Base-by-base conservation (phyloP, 345 rosid species). In the Ceriops zippeliana region DNA sequence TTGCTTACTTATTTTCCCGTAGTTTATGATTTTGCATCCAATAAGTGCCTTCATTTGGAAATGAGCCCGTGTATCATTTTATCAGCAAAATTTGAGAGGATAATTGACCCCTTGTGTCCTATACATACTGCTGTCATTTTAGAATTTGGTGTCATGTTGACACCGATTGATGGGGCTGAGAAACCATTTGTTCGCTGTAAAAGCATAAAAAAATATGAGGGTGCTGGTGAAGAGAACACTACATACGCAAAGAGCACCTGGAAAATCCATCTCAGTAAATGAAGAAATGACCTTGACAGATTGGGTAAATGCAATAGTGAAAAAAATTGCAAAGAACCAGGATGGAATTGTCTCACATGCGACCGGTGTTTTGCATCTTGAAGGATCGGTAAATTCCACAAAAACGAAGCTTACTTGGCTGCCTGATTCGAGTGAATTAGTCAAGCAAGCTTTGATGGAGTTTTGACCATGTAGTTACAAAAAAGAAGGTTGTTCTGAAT, bases 221-320 rank as follows among this genome's bases (percentile, higher is more conserved):
- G 90, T 78, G 99, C 96, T 62, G 96, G 99, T 74, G 92, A 86
- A 51, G 91, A 91, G 80, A 86, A 88, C 19, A 89, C 97, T 27
- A 86, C 93, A 5, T 91, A 65, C 82, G 82, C 93, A 1, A 90
- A 81, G 79, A 88, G 81, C 53, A 83, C 90, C 53, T 95, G 90
- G 97, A 52, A 67, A 60, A 69, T 78, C 77, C 58, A 85, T 95
- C 71, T 84, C 91, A 11, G 87, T 68, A 46, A 69, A 78, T 64
- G 97, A 95, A 79, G 97, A 91, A 78, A 79, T 95, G 46, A 95
- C 99, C 46, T 78, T 91, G 66, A 89, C 90, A 93, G 97, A 92
- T 69, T 92, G 96, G 97, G 97, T 92, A 58, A 90, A 90, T 74
- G 93, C 97, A 22, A 81, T 89, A 5, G 83, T 90, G 35, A 87